Evolutionary conservation across 345 rosid species (phyloP).

Genomic region (Citrus cavaleriei): DNA sequence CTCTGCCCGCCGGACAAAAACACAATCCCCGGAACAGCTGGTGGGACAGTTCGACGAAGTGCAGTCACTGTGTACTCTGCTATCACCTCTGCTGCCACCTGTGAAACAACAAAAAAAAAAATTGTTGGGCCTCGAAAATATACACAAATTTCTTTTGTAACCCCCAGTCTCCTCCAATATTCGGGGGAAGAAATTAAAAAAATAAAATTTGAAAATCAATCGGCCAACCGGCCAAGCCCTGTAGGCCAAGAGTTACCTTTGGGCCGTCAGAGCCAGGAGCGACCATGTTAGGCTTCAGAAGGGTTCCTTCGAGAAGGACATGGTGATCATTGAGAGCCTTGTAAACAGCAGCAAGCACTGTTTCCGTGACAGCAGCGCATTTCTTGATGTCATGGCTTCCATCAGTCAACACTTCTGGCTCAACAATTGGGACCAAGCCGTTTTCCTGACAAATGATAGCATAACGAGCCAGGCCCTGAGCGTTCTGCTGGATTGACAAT

Average conservation of each 20-base stretch:
- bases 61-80: slow-evolving; percentile 73
- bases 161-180: background rate
- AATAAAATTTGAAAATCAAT: no score
- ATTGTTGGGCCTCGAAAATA: background rate
- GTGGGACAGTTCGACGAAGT: slow-evolving; percentile 78
- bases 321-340: slow-evolving; percentile 94
- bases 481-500: slow-evolving; percentile 80
- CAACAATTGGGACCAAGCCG: slow-evolving; percentile 87
- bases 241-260: slow-evolving; percentile 42
- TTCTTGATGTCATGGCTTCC: slow-evolving; percentile 76
- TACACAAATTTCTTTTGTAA: no score
- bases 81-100: slow-evolving; percentile 67
- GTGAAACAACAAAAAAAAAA: background rate
- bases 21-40: slow-evolving; percentile 87
- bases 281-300: slow-evolving; percentile 97
- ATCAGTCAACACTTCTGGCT: slow-evolving; percentile 87
- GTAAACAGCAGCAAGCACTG: slow-evolving; percentile 81
- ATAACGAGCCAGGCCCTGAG: slow-evolving; percentile 90
- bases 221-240: no score
- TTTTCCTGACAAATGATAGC: slow-evolving; percentile 96
- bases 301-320: slow-evolving; percentile 93
- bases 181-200: no score
- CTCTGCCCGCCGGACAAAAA: slow-evolving; percentile 91
- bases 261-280: slow-evolving; percentile 89
- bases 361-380: slow-evolving; percentile 85